Conservation (phyloP, 805 yeast species). For the Candida andamanensis region DNA sequence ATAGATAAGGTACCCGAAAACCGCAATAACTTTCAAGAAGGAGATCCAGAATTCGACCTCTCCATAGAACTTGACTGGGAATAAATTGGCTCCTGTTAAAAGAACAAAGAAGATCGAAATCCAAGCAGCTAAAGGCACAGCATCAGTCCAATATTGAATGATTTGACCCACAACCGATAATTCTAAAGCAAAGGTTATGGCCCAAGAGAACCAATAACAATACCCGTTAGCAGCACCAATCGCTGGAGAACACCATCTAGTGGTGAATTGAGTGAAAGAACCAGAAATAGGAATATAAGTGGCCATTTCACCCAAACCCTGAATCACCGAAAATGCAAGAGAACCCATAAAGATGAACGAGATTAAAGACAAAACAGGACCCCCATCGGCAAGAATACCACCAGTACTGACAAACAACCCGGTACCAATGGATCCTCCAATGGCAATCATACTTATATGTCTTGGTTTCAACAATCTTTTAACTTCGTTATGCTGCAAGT, state of each 20-base stretch:
- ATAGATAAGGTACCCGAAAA: slow-evolving; percentile 65
- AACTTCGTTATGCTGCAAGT: slow-evolving; percentile 28
- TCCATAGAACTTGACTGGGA: slow-evolving; percentile 69
- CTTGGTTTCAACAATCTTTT: slow-evolving; percentile 59
- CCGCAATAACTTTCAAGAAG: slow-evolving; percentile 59
- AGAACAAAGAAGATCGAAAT: slow-evolving; percentile 60
- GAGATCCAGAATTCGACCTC: slow-evolving; percentile 77
- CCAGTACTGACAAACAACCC: slow-evolving; percentile 69
- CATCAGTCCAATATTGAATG: slow-evolving; percentile 59
- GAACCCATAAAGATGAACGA: slow-evolving; percentile 64
- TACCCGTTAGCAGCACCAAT: slow-evolving; percentile 70
- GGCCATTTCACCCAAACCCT: slow-evolving; percentile 77
- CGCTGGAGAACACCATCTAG: slow-evolving; percentile 65
- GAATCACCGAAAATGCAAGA: slow-evolving; percentile 61
- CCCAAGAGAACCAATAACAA: slow-evolving; percentile 76
- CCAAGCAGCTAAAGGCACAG: slow-evolving; percentile 72
- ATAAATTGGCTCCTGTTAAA: slow-evolving; percentile 48
- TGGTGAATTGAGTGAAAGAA: slow-evolving; percentile 65
- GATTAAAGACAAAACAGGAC: slow-evolving; percentile 65
- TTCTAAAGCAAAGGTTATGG: slow-evolving; percentile 71
- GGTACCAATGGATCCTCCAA: slow-evolving; percentile 79
- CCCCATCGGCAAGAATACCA: slow-evolving; percentile 50
- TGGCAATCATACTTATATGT: slow-evolving; percentile 70
- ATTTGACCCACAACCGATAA: slow-evolving; percentile 66
- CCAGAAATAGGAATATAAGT: slow-evolving; percentile 67